Evolutionary conservation across 768 basidiomycete genomes (phyloP).

Genomic region (Cytidiella melzeri): DNA sequence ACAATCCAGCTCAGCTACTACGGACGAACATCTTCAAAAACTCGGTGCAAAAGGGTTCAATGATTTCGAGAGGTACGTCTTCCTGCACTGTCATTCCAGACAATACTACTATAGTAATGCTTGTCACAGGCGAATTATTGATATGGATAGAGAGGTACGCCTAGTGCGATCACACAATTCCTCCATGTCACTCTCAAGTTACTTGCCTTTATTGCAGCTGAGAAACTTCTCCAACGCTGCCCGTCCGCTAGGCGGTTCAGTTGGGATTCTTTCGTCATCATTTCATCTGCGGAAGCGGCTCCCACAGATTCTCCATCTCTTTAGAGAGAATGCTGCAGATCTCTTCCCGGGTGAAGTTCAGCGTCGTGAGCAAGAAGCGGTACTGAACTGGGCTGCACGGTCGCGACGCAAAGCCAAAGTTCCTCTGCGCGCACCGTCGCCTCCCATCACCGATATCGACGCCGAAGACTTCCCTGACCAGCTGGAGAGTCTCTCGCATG

Average conservation of each 20-base stretch:
- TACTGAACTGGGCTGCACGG: conserved; percentile 30
- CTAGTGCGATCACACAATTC: too few species aligned
- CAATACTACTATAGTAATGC: conserved; percentile 7
- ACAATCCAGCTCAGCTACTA: conserved; percentile 38
- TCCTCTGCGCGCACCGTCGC: conserved; percentile 44
- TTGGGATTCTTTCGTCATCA: conserved; percentile 69
- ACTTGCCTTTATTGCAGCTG: conserved; percentile 35
- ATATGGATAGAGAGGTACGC: conserved; percentile 57
- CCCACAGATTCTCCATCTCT: conserved; percentile 62
- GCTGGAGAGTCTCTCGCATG: conserved; percentile 54
- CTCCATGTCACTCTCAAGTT: background rate
- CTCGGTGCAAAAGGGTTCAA: conserved; percentile 60
- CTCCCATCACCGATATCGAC: conserved; percentile 50
- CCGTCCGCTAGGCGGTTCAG: conserved; percentile 70
- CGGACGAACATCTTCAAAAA: conserved; percentile 62
- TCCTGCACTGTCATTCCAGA: background rate
- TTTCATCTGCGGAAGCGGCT: conserved; percentile 67
- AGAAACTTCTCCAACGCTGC: conserved; percentile 74
- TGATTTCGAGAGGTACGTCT: conserved; percentile 48
- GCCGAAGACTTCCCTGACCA: conserved; percentile 63
- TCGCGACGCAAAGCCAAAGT: conserved; percentile 27
- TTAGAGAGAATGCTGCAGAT: conserved; percentile 70
- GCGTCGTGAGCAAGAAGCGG: conserved; percentile 35
- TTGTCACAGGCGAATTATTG: conserved; percentile 44
- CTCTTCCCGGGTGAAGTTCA: conserved; percentile 65